A percentile compares a stretch with the other conserved stretches of the same genome.
These are phyloP conservation scores for Lecanosticta acicola DNA, from an alignment of 2,329 filamentous ascomycete genomes.

Conservation along the genomic window DNA sequence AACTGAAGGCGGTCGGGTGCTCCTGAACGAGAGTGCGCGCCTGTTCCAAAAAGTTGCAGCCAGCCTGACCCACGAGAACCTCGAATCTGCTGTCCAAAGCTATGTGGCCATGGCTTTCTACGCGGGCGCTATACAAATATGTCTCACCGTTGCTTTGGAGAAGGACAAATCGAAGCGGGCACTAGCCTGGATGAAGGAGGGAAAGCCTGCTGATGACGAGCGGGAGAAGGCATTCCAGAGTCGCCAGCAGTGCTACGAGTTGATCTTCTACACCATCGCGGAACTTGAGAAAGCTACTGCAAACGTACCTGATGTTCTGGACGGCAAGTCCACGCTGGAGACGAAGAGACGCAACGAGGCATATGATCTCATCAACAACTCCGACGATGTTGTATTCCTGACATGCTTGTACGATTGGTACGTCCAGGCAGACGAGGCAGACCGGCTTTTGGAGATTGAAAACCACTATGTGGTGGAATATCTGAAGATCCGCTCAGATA, in stretches of 20 bases:
- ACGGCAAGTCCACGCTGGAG: constrained; percentile 70
- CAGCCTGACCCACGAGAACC: constrained; percentile 67
- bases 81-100: constrained; percentile 70
- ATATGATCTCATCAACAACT: constrained; percentile 81
- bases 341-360: constrained; percentile 79
- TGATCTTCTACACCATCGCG: constrained; percentile 77
- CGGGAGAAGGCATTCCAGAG: constrained; percentile 62
- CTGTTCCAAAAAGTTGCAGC: constrained; percentile 85
- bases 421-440: constrained; percentile 66
- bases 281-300: constrained; percentile 68
- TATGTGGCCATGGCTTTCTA: constrained; percentile 83
- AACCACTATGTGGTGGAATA: constrained; percentile 84
- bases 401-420: constrained; percentile 99
- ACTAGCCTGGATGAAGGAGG: constrained; percentile 80
- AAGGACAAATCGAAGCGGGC: constrained; percentile 83
- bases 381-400: constrained; percentile 89
- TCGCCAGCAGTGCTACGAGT: constrained; percentile 73
- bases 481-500: constrained; percentile 67
- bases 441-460: constrained; percentile 76
- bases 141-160: constrained; percentile 74
- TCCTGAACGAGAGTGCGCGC: constrained; percentile 82
- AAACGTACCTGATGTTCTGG: constrained; percentile 64
- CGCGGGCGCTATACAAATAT: constrained; percentile 81
- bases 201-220: constrained; percentile 64
- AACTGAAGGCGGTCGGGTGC: constrained; percentile 66